phyloP scores from a whole-genome alignment of 1,284 basidiomycete genomes.

The Fistulina hepatica region DNA sequence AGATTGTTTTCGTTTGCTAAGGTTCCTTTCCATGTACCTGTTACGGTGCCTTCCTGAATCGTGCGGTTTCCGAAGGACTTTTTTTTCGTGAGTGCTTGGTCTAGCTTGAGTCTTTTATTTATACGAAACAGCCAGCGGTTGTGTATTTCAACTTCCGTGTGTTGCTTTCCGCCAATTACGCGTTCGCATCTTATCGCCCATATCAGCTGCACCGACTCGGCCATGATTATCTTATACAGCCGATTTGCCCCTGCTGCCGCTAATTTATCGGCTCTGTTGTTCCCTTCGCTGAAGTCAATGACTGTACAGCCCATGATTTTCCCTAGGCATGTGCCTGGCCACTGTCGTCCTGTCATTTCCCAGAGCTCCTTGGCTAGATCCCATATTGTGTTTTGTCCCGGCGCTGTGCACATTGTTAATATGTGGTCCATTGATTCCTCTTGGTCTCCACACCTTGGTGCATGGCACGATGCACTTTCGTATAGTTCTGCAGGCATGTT shows the following conservation, averaged over 20 bases:
- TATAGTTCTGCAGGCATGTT: conserved; percentile 3
- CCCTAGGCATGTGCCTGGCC: too few species aligned
- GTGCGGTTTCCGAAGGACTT: conserved; percentile 4
- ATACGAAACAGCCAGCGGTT: conserved; percentile 6
- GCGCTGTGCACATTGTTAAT: neutral
- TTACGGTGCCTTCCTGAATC: conserved; percentile 4
- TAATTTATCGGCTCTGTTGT: too few species aligned
- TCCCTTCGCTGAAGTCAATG: too few species aligned
- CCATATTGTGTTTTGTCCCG: conserved; percentile 5
- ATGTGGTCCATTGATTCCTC: conserved; percentile 8
- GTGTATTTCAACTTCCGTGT: conserved; percentile 1
- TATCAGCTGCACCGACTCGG: too few species aligned
- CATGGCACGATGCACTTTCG: neutral
- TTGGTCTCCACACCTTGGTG: neutral
- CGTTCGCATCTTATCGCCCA: conserved; percentile 20
- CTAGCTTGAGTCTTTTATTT: conserved; percentile 5
- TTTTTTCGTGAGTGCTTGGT: conserved; percentile 6
- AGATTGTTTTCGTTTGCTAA: conserved; percentile 8
- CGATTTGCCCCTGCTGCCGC: too few species aligned
- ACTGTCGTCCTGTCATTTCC: too few species aligned
- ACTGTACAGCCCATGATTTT: too few species aligned
- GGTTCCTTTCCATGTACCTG: conserved; percentile 7
- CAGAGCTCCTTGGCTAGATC: conserved; percentile 2
- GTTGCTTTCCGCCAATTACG: conserved; percentile 10
- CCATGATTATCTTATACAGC: too few species aligned